Evolutionary conservation across 192 early-diverging fungal genomes (phyloP), one percentile per base, ranked within the genome.

Genomic region (Coemansia sp.): DNA sequence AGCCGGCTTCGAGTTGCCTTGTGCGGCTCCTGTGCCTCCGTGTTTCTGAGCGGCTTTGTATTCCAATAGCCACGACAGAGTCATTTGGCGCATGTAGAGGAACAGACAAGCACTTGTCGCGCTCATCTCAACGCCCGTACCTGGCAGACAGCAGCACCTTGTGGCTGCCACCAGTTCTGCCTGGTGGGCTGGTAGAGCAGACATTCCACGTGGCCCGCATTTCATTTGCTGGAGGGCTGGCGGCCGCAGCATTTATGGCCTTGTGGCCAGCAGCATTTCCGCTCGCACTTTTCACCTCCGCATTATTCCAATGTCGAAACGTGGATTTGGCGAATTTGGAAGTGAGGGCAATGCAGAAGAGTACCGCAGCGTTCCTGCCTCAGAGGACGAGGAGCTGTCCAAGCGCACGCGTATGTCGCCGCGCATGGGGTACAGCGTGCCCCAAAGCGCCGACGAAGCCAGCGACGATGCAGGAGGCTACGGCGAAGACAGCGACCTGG

Each of bases 101-200:
- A 47, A 26, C 15, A 10, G 45, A 47, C 21, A 23, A n/a, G 28
- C 45, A 26, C 20, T 41, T 18, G 50, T 40, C 40, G 53, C 36
- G 73, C 73, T 63, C 64, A 62, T 70, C 73, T 76, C 34, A 76
- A 62, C 55, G 73, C 73, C 67, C 53, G 44, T 51, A 43, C 70
- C 47, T 44, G 15, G 59, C 50, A 20, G 52, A 36, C 31, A 30
- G 31, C 59, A 41, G 49, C 21, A 32, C n/a, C n/a, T n/a, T 9
- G 17, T 42, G 40, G 63, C 38, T 16, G 46, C 53, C 53, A 36
- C 16, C 11, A 16, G 37, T 26, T 56, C 41, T 43, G 53, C 55
- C 40, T 26, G 14, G 73, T 40, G 67, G 73, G 73, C 67, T 62
- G 73, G 73, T 59, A 62, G 67, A 56, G 73, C 73, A 56, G 5